These are phyloP conservation scores for Oryza glaberrima DNA, from an alignment of 176 grass and related monocot genomes.

Conservation along the genomic window DNA sequence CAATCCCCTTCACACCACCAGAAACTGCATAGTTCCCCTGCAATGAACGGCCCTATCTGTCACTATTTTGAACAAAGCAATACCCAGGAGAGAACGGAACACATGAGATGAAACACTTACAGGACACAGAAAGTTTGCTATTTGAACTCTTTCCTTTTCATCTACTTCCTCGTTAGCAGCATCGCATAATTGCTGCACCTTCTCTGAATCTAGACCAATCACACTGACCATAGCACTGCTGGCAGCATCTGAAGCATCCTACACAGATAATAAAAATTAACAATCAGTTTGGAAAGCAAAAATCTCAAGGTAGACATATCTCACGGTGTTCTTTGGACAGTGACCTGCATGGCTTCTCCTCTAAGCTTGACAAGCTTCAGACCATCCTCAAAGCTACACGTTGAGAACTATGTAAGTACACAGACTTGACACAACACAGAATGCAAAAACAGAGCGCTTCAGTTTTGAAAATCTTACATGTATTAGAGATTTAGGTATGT, in stretches of 20 bases:
- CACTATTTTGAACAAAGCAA: constrained; percentile 35
- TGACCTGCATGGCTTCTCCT: constrained; percentile 99
- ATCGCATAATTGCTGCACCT: constrained; percentile 92
- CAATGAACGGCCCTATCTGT: background rate
- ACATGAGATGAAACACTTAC: constrained; percentile 55
- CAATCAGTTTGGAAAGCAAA: constrained; percentile 9
- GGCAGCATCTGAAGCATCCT: constrained; percentile 93
- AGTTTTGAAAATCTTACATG: background rate
- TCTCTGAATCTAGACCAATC: constrained; percentile 96
- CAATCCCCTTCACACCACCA: constrained; percentile 93
- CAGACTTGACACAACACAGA: background rate
- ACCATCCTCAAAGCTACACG: constrained; percentile 92
- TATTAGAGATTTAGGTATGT: background rate
- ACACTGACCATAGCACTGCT: constrained; percentile 94
- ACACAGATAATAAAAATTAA: constrained; percentile 36
- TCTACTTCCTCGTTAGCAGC: constrained; percentile 87
- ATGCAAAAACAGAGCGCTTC: background rate
- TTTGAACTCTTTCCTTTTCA: constrained; percentile 84
- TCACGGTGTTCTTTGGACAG: constrained; percentile 1
- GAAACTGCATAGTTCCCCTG: constrained; percentile 98
- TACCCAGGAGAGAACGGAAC: background rate
- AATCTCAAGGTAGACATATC: constrained; percentile 7
- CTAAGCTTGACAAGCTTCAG: constrained; percentile 98
- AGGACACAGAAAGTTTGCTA: constrained; percentile 91
- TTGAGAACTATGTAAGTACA: constrained; percentile 44